These are phyloP conservation scores for Lactarius pseudohatsudake DNA, from an alignment of 768 basidiomycete species.

Conservation along the genomic window DNA sequence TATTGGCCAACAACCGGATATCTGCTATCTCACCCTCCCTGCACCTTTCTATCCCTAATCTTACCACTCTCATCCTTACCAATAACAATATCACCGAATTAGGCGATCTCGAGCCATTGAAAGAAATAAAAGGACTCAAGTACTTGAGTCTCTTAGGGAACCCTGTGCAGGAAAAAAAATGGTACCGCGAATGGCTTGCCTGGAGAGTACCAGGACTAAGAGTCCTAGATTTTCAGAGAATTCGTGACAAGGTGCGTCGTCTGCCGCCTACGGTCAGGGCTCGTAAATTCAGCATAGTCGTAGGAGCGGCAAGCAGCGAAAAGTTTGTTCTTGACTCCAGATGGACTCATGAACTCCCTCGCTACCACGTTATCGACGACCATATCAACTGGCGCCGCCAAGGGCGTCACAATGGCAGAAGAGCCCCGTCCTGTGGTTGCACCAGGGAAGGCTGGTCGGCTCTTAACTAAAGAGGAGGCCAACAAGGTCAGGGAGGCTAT, in stretches of 20 bases:
- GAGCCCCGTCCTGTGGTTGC: conserved; percentile 66
- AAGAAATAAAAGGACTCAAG: conserved; percentile 69
- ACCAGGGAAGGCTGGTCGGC: conserved; percentile 71
- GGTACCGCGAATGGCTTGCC: conserved; percentile 95
- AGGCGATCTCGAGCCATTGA: conserved; percentile 82
- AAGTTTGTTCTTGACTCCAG: conserved; percentile 76
- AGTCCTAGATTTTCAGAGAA: conserved; percentile 93
- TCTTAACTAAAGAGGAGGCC: conserved; percentile 91
- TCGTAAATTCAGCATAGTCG: conserved; percentile 21
- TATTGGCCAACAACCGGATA: conserved; percentile 90
- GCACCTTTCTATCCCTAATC: conserved; percentile 80
- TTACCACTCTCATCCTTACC: conserved; percentile 78
- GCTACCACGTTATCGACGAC: conserved; percentile 76
- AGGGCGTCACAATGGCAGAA: conserved; percentile 63
- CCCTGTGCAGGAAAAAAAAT: conserved; percentile 88
- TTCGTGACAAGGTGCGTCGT: conserved; percentile 86
- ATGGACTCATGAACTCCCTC: conserved; percentile 73
- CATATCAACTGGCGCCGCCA: conserved; percentile 65
- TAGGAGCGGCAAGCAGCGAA: conserved; percentile 81
- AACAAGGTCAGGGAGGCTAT: conserved; percentile 86
- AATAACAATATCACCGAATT: conserved; percentile 80
- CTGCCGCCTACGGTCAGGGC: conserved; percentile 29
- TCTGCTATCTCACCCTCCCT: conserved; percentile 78
- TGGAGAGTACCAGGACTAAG: conserved; percentile 84
- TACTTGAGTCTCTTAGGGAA: conserved; percentile 79